phyloP scores from a whole-genome alignment of 257 asterid species.

The Datura wrightii region DNA sequence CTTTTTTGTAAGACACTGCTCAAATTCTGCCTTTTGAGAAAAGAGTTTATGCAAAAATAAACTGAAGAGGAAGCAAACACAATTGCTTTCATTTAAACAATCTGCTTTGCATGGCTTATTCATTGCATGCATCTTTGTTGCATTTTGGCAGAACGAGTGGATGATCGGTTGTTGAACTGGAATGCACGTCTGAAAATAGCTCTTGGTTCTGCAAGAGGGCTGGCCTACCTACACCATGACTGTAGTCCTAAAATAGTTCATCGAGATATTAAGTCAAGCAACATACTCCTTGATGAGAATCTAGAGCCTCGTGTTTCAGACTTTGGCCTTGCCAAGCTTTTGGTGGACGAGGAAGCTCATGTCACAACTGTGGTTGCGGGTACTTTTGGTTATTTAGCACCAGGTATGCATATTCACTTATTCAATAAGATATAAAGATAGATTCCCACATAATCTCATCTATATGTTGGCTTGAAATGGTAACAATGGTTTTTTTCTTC shows the following conservation, averaged over 20 bases:
- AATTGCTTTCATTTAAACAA: slow-evolving; percentile 6
- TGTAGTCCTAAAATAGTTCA: slow-evolving; percentile 88
- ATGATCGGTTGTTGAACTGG: slow-evolving; percentile 71
- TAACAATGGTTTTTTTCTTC: background rate
- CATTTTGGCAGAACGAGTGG: slow-evolving; percentile 49
- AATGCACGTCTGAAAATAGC: slow-evolving; percentile 78
- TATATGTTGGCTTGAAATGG: background rate
- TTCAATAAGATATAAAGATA: background rate
- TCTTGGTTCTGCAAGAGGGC: slow-evolving; percentile 92
- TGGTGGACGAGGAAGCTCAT: slow-evolving; percentile 94
- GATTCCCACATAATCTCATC: background rate
- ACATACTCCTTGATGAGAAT: slow-evolving; percentile 89
- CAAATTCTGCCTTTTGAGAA: background rate
- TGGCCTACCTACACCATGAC: slow-evolving; percentile 93
- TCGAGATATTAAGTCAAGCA: slow-evolving; percentile 94
- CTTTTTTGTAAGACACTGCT: background rate
- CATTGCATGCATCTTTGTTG: background rate
- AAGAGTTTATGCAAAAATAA: background rate
- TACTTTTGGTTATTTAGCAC: slow-evolving; percentile 95
- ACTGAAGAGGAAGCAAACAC: too few species aligned
- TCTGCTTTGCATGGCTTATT: background rate
- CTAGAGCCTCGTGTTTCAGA: slow-evolving; percentile 93
- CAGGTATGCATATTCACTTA: slow-evolving; percentile 59
- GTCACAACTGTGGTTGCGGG: slow-evolving; percentile 98
- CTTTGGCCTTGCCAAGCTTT: slow-evolving; percentile 93